Percentiles rank a stretch among this genome's conserved stretches.
Conservation (phyloP, 108 stramenopile species). For the Cyclotella baltica region DNA sequence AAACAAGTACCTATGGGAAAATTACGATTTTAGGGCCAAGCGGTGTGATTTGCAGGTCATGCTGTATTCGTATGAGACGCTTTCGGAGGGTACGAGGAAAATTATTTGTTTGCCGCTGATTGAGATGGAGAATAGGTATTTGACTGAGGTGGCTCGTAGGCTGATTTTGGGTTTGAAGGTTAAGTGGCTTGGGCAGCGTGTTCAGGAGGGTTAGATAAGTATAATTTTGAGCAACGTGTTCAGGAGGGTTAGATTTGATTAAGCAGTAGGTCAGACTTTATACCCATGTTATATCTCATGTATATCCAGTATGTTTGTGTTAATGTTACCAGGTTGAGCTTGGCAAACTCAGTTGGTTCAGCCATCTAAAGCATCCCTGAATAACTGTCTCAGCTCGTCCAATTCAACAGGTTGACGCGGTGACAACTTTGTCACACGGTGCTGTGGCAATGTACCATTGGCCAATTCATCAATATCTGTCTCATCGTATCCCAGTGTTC, state of each 20-base stretch:
- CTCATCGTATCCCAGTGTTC: conserved; percentile 50
- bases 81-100: not conserved
- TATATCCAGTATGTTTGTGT: too few relatives aligned
- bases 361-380: conserved; percentile 43
- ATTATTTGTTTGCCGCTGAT: not conserved
- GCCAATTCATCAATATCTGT: conserved; percentile 54
- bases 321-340: too few relatives aligned
- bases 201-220: not conserved
- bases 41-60: not conserved
- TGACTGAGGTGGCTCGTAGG: not conserved
- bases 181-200: not conserved
- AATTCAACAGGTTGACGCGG: conserved; percentile 53
- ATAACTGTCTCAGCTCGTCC: conserved; percentile 46
- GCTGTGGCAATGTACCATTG: conserved; percentile 60
- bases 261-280: too few relatives aligned
- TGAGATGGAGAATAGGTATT: conserved; percentile 7
- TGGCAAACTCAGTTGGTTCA: not conserved
- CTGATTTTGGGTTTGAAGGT: not conserved
- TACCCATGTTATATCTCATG: too few relatives aligned
- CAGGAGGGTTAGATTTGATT: too few relatives aligned
- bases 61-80: conserved; percentile 2
- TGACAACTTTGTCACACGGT: conserved; percentile 63
- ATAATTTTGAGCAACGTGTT: too few relatives aligned
- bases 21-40: not conserved
- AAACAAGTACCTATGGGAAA: not conserved